Base-by-base conservation (phyloP, 805 yeast genomes). In the Candida ortonii region DNA sequence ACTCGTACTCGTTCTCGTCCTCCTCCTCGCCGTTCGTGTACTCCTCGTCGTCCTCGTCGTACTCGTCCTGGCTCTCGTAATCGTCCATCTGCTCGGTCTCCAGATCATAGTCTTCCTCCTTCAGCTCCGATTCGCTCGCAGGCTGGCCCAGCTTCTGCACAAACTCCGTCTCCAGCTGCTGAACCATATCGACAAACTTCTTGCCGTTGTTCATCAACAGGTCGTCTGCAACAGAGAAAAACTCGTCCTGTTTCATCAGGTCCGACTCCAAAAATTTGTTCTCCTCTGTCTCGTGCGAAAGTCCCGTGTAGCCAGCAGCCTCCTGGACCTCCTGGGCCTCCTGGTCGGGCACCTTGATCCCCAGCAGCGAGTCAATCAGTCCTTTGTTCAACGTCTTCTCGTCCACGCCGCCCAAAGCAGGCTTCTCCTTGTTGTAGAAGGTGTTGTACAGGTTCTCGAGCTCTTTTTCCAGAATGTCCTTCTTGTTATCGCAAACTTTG, bases 111-210 rank as follows among this genome's bases (percentile, higher is more conserved):
- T 30, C 33, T 22, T 30, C 33, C n/a, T 13, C 26, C 16, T 30
- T 30, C 9, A 30, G 26, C 16, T 30, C 33, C 16, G 26, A 16
- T 3, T 25, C 26, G 13, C 33, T 30, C 9, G 26, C 26, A 12
- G 25, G 26, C 44, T 11, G 50, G 57, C 16, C 40, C 37, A 22
- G 50, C 50, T 15, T 46, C 53, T 31, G 43, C 55, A 20, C 45
- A 39, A 6, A 53, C 27, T 77, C 69, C 38, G 72, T 71, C 3
- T 87, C 84, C 28, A 84, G 64, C 34, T 77, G 71, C 55, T 86
- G 94, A 76, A 88, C 80, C 71, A 85, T 80, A 44, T 80, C 80
- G 20, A 86, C 71, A 44, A 87, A 84, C 25, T 78, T 74, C 43
- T 73, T 71, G n/a, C 95, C 95, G 43, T 83, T 85, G 52, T 80